Conservation (phyloP, 1,284 basidiomycete genomes). For the Fomitopsis palustris region DNA sequence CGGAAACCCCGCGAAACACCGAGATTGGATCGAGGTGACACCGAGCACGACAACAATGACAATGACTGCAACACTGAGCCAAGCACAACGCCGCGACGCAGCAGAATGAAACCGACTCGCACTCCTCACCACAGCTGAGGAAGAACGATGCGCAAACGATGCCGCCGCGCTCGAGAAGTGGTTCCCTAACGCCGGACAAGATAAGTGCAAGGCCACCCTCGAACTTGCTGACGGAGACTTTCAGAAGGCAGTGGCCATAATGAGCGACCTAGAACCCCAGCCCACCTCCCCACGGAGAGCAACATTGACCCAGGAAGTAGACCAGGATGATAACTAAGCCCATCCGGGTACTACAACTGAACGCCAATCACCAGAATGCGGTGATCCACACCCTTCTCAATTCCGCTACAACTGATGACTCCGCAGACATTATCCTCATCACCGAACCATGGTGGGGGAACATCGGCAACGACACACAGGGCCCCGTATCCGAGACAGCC, state of each 20-base stretch:
- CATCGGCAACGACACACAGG: too few species aligned
- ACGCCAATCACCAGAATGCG: conserved; percentile 1
- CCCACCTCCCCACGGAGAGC: not conserved
- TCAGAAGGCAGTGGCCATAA: not conserved
- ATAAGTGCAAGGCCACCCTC: not conserved
- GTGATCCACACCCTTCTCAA: not conserved
- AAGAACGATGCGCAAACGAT: not conserved
- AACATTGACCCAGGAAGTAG: not conserved
- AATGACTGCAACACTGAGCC: not conserved
- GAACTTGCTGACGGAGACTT: not conserved
- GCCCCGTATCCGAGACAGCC: conserved; percentile 1
- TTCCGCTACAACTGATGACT: not conserved
- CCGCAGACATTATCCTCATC: conserved; percentile 1
- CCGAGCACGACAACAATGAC: not conserved
- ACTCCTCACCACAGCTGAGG: not conserved
- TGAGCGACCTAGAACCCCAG: not conserved
- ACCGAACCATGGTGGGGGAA: too few species aligned
- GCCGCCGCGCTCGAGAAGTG: not conserved
- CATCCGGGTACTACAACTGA: conserved; percentile 2
- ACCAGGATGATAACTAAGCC: conserved; percentile 1
- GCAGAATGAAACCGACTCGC: not conserved
- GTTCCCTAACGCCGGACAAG: not conserved
- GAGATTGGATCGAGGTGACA: not conserved
- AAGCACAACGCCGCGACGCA: not conserved
- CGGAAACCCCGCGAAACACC: not conserved